Evolutionary conservation across 192 early-diverging fungal genomes (phyloP).

Genomic region (Coemansia sp.): DNA sequence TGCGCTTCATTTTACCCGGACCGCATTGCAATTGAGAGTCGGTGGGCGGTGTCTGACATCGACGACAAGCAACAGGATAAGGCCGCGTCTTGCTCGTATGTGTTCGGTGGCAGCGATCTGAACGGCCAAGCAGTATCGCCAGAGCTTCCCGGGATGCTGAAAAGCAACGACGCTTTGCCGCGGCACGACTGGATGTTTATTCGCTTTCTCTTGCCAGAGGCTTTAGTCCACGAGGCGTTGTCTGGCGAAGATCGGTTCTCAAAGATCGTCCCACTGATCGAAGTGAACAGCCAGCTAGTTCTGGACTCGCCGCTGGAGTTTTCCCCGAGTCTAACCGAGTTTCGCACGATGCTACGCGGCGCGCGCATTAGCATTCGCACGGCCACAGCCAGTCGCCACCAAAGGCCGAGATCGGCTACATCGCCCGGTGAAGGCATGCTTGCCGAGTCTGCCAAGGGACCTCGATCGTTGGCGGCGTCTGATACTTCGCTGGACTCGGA

Average conservation of each 20-base stretch:
- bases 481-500: not conserved
- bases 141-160: conserved; percentile 7
- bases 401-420: not conserved
- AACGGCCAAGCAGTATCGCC: not conserved
- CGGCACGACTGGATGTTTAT: conserved; percentile 33
- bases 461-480: not conserved
- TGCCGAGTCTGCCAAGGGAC: not conserved
- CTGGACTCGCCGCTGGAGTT: conserved; percentile 18
- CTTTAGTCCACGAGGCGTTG: conserved; percentile 10
- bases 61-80: not conserved
- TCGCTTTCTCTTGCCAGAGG: conserved; percentile 15
- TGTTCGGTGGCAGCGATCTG: conserved; percentile 12
- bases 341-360: conserved; percentile 41
- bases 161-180: not conserved
- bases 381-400: not conserved
- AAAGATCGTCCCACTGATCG: conserved; percentile 9
- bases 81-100: not conserved
- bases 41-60: conserved; percentile 4
- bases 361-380: conserved; percentile 36
- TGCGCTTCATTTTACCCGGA: not conserved
- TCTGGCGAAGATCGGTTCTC: not conserved
- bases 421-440: not conserved
- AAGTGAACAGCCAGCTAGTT: conserved; percentile 25
- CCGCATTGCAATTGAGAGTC: not conserved
- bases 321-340: conserved; percentile 31